A percentile compares a stretch with the other conserved stretches of the same genome.
Evolutionary conservation across 768 basidiomycete species (phyloP).

Genomic region (Boletus speciosus): DNA sequence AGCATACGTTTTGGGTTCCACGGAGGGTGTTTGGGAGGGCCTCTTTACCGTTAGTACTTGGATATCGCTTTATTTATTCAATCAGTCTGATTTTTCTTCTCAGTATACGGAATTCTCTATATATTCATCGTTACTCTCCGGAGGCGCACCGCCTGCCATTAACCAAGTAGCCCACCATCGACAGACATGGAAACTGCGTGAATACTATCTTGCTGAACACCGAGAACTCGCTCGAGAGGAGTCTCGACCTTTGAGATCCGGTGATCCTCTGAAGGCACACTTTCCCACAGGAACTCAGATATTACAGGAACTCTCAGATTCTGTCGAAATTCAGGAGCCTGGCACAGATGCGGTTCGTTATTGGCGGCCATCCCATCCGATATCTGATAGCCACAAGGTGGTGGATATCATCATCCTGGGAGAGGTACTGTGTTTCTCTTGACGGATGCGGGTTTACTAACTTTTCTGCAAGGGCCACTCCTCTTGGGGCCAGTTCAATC

Average conservation of each 20-base stretch:
- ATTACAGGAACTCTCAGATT: constrained; percentile 45
- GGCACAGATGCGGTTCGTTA: constrained; percentile 33
- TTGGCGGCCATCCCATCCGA: constrained; percentile 22
- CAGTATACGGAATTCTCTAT: constrained; percentile 84
- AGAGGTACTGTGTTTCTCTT: constrained; percentile 45
- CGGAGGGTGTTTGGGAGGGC: constrained; percentile 81
- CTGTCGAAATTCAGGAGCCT: constrained; percentile 47
- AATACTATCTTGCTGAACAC: constrained; percentile 57
- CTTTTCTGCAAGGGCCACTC: constrained; percentile 69
- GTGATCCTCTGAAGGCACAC: constrained; percentile 61
- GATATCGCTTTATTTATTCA: not conserved
- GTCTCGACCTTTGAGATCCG: constrained; percentile 43
- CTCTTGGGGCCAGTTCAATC: constrained; percentile 83
- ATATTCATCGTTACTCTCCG: constrained; percentile 74
- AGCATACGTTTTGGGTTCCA: constrained; percentile 59
- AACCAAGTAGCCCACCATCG: constrained; percentile 79
- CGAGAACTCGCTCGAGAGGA: constrained; percentile 10
- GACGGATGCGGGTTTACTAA: constrained; percentile 2
- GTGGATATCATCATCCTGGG: constrained; percentile 68
- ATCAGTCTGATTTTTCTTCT: not conserved
- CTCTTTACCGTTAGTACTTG: constrained; percentile 58
- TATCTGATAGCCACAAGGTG: constrained; percentile 29
- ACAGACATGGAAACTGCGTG: constrained; percentile 86
- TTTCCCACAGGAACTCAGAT: constrained; percentile 50
- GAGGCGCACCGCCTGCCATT: constrained; percentile 60